Evolutionary conservation across 305 asterid genomes (phyloP), one percentile per base, ranked within the genome.

Genomic region (Rubia balearica): DNA sequence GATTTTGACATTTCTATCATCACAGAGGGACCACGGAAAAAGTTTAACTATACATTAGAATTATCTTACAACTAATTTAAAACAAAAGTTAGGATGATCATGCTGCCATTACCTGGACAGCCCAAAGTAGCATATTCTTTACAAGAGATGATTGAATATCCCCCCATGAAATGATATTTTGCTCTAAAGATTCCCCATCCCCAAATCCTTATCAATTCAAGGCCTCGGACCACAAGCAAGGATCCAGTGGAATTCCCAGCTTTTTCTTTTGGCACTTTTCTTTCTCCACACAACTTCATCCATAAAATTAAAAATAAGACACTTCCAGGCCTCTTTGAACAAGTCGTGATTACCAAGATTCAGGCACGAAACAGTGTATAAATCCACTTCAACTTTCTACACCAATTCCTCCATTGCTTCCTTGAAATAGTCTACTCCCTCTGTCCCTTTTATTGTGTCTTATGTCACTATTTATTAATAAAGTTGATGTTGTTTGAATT

Each of bases 1-100:
- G 80, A 72, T 27, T 49, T 13, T 7, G 80, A 76, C 70, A 48
- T 19, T 55, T 61, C 76, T 72, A 17, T 76, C 73, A 71, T 71
- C 64, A 49, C 5, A 46, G 6, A 14, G n/a, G 55, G 73, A 19
- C 74, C 72, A 40, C 68, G 21, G 59, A 51, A 17, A 51, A 51
- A 36, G 68, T 6, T 30, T 51, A 48, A 67, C 48, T 59, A 40
- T 27, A 41, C 55, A 59, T 46, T 6, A 30, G 36, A 65, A 60
- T 71, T 53, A 40, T 70, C 69, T 69, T 46, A 36, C 30, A 40
- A 8, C 33, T 64, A 24, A 42, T 59, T 70, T 56, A 41, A 57
- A 51, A 57, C 17, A 38, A 46, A 57, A n/a, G 66, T 22, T 22
- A 56, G 73, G 55, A 40, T 10, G 38, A 59, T 62, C 33, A 41